Evolutionary conservation across 164 flowering plant genomes (phyloP), one percentile per base, ranked within the genome.

Genomic region (Liriodendron chinense): DNA sequence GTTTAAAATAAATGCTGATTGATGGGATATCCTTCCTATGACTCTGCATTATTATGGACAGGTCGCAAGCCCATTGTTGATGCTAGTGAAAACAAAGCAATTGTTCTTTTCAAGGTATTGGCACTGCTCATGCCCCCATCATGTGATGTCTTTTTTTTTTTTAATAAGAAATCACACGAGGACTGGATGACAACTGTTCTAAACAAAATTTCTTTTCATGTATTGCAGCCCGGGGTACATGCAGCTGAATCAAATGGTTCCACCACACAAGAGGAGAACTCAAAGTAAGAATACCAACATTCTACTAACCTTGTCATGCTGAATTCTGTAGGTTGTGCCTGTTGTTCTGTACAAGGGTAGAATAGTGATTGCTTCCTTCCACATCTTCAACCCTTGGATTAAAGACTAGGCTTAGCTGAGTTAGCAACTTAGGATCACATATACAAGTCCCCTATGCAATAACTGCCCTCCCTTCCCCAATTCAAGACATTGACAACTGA

Each of bases 41-140:
- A 24, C 48, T 28, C 24, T 9, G 7, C 1, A 13, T 1, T 9
- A 43, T 69, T 77, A 77, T 85, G 75, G 77, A 80, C 92, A 95
- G 98, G 91, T 43, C 76, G 75, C 83, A 91, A 80, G 83, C 78
- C 84, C 72, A 62, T 72, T 20, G 24, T 78, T 25, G 89, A 84
- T 77, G 63, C 83, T 79, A 83, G 80, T 82, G 87, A 88, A 48
- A 97, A 90, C 76, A 96, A 90, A 82, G 99, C 98, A 70, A 94
- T 96, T 84, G 92, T 96, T 65, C 89, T 96, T 70, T 96, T 90
- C 81, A 82, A 85, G 91, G 99, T 96, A 70, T 68, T 67, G 47
- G 28, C 28, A 28, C 47, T 12, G 10, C n/a, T 24, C 20, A 53
- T 10, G 59, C 13, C 18, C 3, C 59, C 20, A 3, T 65, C 69